phyloP scores from a whole-genome alignment of 2,329 filamentous ascomycete species.

The Dichotomopilus funicola region DNA sequence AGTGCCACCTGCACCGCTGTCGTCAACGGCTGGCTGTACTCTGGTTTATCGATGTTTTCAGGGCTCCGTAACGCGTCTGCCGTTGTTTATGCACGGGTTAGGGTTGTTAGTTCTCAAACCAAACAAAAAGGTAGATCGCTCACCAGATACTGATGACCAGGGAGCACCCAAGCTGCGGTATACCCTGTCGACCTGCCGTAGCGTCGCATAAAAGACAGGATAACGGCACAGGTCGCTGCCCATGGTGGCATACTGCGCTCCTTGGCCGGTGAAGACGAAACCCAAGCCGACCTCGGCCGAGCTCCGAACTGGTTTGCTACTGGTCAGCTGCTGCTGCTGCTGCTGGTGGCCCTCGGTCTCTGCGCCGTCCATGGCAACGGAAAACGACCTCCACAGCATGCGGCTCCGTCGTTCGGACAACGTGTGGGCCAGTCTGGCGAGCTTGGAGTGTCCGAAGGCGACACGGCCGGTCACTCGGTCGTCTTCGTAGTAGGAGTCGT shows the following conservation, averaged over 20 bases:
- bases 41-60: background rate
- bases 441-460: background rate
- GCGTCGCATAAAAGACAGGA: background rate
- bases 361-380: background rate
- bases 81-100: background rate
- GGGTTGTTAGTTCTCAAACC: background rate
- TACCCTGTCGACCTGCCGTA: background rate
- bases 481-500: background rate
- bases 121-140: background rate
- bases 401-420: background rate
- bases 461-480: background rate
- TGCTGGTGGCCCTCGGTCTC: background rate
- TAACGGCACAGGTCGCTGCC: constrained; percentile 18
- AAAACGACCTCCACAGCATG: background rate
- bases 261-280: constrained; percentile 29
- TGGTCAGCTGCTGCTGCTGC: background rate
- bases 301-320: background rate
- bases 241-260: constrained; percentile 28
- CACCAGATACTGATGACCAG: background rate
- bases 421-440: background rate
- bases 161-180: background rate
- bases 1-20: constrained; percentile 26
- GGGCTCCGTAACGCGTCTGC: background rate
- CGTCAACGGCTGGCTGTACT: background rate
- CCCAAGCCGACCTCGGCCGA: constrained; percentile 20